phyloP scores from a whole-genome alignment of 2,329 filamentous ascomycete species.

The Didymellaceae sp. region DNA sequence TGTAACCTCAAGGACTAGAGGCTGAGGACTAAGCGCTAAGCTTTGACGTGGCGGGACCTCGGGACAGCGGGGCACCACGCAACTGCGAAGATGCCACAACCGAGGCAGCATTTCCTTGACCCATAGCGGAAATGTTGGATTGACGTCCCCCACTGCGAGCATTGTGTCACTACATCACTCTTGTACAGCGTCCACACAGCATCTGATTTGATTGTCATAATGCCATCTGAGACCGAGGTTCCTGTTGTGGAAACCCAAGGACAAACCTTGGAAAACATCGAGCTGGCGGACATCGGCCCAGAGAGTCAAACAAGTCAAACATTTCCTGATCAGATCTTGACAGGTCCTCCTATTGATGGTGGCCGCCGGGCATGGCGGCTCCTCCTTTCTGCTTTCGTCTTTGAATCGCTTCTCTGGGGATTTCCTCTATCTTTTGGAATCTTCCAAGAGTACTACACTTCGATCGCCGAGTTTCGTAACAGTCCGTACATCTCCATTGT shows the following conservation, averaged over 20 bases:
- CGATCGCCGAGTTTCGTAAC: conserved; percentile 15
- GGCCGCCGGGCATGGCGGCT: conserved; percentile 55
- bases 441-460: conserved; percentile 31
- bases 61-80: conserved; percentile 2
- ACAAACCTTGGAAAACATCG: not conserved
- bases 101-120: conserved; percentile 1
- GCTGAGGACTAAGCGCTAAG: conserved; percentile 1
- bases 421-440: conserved; percentile 34
- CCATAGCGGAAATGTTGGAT: too few relatives aligned
- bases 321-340: conserved; percentile 4
- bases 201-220: not conserved
- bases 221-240: not conserved
- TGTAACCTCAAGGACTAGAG: conserved; percentile 1
- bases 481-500: conserved; percentile 24
- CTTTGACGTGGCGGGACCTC: not conserved
- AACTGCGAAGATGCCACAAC: conserved; percentile 8
- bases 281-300: not conserved
- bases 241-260: not conserved
- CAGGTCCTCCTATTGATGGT: conserved; percentile 19
- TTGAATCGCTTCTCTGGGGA: conserved; percentile 56
- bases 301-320: too few relatives aligned
- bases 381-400: conserved; percentile 56
- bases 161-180: too few relatives aligned
- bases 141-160: too few relatives aligned
- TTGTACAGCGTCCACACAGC: too few relatives aligned